Conservation (phyloP, 2,329 filamentous ascomycete species). For the Apiospora sp. region DNA sequence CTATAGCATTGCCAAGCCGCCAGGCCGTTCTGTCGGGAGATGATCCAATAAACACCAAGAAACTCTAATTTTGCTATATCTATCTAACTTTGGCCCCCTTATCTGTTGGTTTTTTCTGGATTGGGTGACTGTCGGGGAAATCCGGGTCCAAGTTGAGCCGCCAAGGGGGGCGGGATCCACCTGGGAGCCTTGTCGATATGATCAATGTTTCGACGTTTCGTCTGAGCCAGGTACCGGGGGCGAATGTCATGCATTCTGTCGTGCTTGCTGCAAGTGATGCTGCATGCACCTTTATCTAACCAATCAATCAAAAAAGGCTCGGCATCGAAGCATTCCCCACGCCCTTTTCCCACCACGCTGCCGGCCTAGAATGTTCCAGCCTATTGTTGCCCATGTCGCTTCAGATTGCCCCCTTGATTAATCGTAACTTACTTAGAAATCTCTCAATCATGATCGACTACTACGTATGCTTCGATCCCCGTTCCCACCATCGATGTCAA, state of each 20-base stretch:
- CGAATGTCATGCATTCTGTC: neutral
- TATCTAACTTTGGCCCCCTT: neutral
- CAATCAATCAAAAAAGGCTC: neutral
- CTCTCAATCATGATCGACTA: too few species aligned
- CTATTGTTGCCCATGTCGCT: neutral
- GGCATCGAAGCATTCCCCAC: neutral
- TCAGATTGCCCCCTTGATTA: neutral
- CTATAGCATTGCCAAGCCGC: neutral
- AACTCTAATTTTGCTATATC: neutral
- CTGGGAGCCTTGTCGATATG: neutral
- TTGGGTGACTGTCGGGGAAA: neutral
- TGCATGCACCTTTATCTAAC: neutral
- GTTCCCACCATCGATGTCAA: too few species aligned
- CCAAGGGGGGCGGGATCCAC: neutral
- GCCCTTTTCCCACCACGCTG: neutral
- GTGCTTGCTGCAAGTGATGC: neutral
- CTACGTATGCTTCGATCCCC: too few species aligned
- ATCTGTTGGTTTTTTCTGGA: neutral
- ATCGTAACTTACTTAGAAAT: too few species aligned
- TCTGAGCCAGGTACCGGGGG: neutral
- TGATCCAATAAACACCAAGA: neutral
- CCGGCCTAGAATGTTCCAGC: neutral
- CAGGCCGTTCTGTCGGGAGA: neutral
- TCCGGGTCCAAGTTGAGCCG: neutral
- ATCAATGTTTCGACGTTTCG: conserved; percentile 12